A percentile compares a stretch with the other conserved stretches of the same genome.
phyloP scores from a whole-genome alignment of 805 yeast genomes.

The Candida morakotiae region DNA sequence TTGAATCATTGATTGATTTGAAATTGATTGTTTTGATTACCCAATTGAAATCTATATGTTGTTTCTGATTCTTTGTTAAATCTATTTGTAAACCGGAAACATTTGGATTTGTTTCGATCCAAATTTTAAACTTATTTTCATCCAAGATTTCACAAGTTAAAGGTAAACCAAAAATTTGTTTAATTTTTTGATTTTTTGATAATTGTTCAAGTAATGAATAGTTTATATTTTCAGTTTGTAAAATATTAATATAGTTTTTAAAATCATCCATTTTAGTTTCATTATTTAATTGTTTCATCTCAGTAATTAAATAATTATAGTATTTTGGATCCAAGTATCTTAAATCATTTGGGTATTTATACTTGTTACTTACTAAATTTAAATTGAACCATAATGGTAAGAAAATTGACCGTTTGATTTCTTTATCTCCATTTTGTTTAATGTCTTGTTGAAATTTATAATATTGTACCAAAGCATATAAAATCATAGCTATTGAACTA shows the following conservation, averaged over 20 bases:
- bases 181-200: constrained; percentile 16
- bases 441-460: constrained; percentile 9
- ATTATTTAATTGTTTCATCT: constrained; percentile 13
- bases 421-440: background rate
- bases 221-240: constrained; percentile 21
- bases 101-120: constrained; percentile 29
- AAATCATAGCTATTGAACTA: constrained; percentile 19
- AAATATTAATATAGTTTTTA: constrained; percentile 10
- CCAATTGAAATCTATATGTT: constrained; percentile 17
- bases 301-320: constrained; percentile 11
- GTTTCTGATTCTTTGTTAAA: background rate
- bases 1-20: constrained; percentile 13
- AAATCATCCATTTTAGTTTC: constrained; percentile 7
- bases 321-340: constrained; percentile 22
- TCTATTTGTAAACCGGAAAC: constrained; percentile 25
- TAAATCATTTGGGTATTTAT: constrained; percentile 22
- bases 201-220: constrained; percentile 23
- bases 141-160: constrained; percentile 12
- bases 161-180: constrained; percentile 28
- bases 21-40: constrained; percentile 22
- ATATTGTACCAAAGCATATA: constrained; percentile 18
- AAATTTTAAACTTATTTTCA: constrained; percentile 17
- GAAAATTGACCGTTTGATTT: constrained; percentile 12
- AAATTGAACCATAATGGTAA: constrained; percentile 22
- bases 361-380: constrained; percentile 24